These are phyloP conservation scores for Beauveria medogensis DNA, from an alignment of 2,329 filamentous ascomycete species.

Conservation along the genomic window DNA sequence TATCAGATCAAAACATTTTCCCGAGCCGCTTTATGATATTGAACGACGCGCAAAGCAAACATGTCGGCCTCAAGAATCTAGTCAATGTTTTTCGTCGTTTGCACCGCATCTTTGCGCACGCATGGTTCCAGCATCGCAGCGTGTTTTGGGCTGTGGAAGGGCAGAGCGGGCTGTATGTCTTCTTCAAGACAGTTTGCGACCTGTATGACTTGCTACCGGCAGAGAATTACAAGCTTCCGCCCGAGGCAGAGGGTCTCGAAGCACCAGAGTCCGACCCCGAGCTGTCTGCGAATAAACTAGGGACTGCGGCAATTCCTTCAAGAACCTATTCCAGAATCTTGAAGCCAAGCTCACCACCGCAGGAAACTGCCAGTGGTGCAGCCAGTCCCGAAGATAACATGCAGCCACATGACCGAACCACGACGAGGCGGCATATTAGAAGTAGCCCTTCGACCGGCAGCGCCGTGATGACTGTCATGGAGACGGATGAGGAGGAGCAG, in stretches of 20 bases:
- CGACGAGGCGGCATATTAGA: constrained; percentile 72
- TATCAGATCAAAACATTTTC: constrained; percentile 92
- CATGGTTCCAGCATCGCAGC: constrained; percentile 94
- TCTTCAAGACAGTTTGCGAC: constrained; percentile 97
- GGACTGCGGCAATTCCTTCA: constrained; percentile 6
- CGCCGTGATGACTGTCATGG: constrained; percentile 71
- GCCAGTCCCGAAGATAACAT: constrained; percentile 39
- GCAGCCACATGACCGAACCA: constrained; percentile 51
- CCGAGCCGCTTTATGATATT: constrained; percentile 67
- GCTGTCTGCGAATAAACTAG: constrained; percentile 22
- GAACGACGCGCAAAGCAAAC: constrained; percentile 50
- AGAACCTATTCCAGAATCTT: constrained; percentile 19
- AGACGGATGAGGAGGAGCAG: constrained; percentile 69
- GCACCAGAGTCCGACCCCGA: constrained; percentile 34
- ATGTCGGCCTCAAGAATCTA: constrained; percentile 67
- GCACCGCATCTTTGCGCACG: constrained; percentile 95
- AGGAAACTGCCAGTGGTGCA: constrained; percentile 15
- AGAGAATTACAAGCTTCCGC: constrained; percentile 92
- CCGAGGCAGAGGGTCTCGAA: constrained; percentile 83
- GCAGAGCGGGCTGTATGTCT: constrained; percentile 84
- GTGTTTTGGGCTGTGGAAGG: constrained; percentile 93
- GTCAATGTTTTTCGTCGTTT: constrained; percentile 92
- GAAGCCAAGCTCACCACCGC: constrained; percentile 25
- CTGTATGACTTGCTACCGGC: constrained; percentile 80
- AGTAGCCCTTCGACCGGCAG: constrained; percentile 74